These are phyloP conservation scores for Fusarium decemcellulare DNA, from an alignment of 2,329 filamentous ascomycete species.

Conservation along the genomic window DNA sequence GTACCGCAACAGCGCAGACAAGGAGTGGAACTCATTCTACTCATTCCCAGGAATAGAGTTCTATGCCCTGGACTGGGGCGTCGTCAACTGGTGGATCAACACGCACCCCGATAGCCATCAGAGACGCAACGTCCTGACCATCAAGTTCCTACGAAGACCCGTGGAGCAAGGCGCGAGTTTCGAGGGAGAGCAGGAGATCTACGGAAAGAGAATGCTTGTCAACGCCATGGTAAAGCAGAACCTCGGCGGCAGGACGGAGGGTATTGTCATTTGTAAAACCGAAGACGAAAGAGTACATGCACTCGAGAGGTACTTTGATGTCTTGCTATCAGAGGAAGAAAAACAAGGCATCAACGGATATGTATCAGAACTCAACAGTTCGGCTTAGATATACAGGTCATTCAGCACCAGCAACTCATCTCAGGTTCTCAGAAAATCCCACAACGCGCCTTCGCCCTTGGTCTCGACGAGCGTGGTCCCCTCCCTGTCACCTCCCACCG, in stretches of 20 bases:
- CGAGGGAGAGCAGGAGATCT: constrained; percentile 32
- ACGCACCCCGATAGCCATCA: constrained; percentile 66
- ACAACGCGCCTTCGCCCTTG: constrained; percentile 47
- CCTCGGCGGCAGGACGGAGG: constrained; percentile 36
- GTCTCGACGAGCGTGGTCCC: constrained; percentile 45
- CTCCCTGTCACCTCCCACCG: constrained; percentile 23
- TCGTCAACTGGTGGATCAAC: constrained; percentile 71
- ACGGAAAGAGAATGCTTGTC: constrained; percentile 45
- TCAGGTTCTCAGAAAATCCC: constrained; percentile 46
- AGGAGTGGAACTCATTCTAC: constrained; percentile 73
- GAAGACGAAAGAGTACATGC: constrained; percentile 64
- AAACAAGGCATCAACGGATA: constrained; percentile 23
- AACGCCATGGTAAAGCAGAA: constrained; percentile 43
- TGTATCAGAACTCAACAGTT: constrained; percentile 10
- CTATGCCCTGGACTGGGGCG: constrained; percentile 62
- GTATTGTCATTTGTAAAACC: constrained; percentile 50
- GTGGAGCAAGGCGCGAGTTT: constrained; percentile 54
- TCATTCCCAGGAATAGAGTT: constrained; percentile 78
- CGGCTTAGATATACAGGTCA: not conserved
- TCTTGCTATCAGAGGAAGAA: constrained; percentile 56
- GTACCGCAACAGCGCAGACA: constrained; percentile 62
- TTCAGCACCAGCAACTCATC: not conserved
- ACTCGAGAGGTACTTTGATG: constrained; percentile 63
- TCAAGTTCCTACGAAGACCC: constrained; percentile 64
- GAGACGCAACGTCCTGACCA: constrained; percentile 64